Percentiles rank a stretch among this genome's conserved stretches.
Evolutionary conservation across 2,329 filamentous ascomycete species (phyloP).

Genomic region (Calonectria ilicicola): DNA sequence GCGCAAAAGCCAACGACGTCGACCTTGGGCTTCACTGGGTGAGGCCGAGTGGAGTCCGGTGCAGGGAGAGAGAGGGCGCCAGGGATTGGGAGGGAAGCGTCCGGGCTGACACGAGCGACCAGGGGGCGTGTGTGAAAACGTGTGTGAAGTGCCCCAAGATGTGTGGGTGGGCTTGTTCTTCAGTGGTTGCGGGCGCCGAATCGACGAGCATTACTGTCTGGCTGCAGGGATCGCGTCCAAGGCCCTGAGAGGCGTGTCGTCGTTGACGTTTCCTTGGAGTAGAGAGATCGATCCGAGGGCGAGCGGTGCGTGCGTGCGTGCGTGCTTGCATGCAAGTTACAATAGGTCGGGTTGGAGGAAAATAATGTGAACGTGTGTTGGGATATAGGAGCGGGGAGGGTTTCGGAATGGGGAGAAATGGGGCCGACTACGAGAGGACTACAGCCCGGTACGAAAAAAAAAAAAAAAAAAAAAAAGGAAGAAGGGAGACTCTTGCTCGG

Average conservation of each 20-base stretch:
- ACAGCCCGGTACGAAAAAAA: not conserved
- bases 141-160: not conserved
- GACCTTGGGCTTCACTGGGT: constrained; percentile 28
- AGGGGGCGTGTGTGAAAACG: constrained; percentile 15
- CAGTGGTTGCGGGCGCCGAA: not conserved
- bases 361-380: not conserved
- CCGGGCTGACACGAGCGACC: constrained; percentile 47
- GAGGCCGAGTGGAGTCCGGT: constrained; percentile 39
- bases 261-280: not conserved
- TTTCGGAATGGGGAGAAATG: constrained; percentile 17
- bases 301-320: not conserved
- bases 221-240: constrained; percentile 9
- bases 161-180: constrained; percentile 14
- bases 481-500: not conserved
- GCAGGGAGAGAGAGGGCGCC: constrained; percentile 42
- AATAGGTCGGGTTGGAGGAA: not conserved
- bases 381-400: constrained; percentile 4
- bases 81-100: constrained; percentile 47
- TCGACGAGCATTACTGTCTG: constrained; percentile 5
- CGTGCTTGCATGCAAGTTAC: not conserved
- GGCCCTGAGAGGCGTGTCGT: not conserved
- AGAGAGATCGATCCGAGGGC: not conserved
- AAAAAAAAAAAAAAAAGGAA: constrained; percentile 6
- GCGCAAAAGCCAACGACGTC: constrained; percentile 33
- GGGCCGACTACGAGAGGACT: not conserved